A percentile compares a stretch with the other conserved stretches of the same genome.
Conservation (phyloP, 2,329 filamentous ascomycete genomes). For the Penicillium sp. region DNA sequence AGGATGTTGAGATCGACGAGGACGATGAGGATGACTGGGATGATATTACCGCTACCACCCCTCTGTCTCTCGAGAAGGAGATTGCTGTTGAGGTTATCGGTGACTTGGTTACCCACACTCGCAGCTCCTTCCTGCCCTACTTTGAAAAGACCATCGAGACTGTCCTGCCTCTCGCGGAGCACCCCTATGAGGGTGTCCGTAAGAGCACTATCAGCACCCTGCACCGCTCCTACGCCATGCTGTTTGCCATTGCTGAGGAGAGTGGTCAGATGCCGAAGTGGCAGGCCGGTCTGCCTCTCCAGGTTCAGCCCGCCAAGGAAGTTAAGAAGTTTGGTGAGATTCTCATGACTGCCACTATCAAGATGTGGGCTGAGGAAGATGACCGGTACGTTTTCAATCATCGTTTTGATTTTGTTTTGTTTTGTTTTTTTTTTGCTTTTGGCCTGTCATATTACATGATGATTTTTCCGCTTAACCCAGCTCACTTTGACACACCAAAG, state of each 20-base stretch:
- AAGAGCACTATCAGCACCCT: conserved; percentile 89
- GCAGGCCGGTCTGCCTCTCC: conserved; percentile 82
- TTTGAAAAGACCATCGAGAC: conserved; percentile 86
- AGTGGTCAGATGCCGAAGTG: conserved; percentile 77
- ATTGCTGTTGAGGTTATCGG: conserved; percentile 94
- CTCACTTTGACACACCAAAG: conserved; percentile 94
- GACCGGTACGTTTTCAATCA: conserved; percentile 74
- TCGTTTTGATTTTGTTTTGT: conserved; percentile 20
- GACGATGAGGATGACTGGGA: conserved; percentile 82
- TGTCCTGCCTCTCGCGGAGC: conserved; percentile 78
- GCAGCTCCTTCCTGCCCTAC: conserved; percentile 77
- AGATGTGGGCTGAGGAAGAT: conserved; percentile 84
- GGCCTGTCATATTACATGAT: conserved; percentile 64
- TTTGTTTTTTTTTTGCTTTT: conserved; percentile 12
- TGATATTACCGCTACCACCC: conserved; percentile 80
- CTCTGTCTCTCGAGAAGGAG: conserved; percentile 93
- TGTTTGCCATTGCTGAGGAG: conserved; percentile 86
- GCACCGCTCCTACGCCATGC: conserved; percentile 89
- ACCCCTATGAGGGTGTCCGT: conserved; percentile 89
- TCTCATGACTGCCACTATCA: conserved; percentile 80
- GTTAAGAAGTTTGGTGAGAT: conserved; percentile 84
- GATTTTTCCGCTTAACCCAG: conserved; percentile 94
- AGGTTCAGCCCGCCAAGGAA: conserved; percentile 75
- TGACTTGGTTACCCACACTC: conserved; percentile 86
- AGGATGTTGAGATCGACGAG: conserved; percentile 69